Percentiles rank a stretch among this genome's conserved stretches.
These are phyloP conservation scores for Leccinum fibrillosum DNA, from an alignment of 768 basidiomycete genomes.

Conservation along the genomic window DNA sequence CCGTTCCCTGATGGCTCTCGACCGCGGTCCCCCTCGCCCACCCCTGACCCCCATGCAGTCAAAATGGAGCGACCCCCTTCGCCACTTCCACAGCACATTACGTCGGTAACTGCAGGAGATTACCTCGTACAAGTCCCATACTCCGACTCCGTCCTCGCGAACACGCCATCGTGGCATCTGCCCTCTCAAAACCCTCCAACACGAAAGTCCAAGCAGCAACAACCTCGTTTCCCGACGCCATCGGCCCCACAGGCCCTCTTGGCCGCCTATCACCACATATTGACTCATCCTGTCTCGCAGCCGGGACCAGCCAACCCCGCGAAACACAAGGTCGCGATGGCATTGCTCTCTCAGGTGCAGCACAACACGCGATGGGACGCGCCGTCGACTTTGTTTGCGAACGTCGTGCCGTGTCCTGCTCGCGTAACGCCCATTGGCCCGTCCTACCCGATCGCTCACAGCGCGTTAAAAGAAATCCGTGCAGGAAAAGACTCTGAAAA, in stretches of 20 bases:
- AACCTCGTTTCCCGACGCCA: conserved; percentile 42
- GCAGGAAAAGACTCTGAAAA: conserved; percentile 47
- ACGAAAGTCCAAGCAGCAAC: conserved; percentile 16
- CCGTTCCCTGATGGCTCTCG: conserved; percentile 31
- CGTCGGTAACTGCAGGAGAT: conserved; percentile 52
- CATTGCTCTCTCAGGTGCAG: conserved; percentile 58
- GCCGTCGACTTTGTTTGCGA: conserved; percentile 61
- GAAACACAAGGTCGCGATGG: conserved; percentile 75
- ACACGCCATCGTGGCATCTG: conserved; percentile 67
- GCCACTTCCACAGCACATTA: conserved; percentile 43
- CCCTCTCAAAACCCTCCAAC: conserved; percentile 39
- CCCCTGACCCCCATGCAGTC: conserved; percentile 32
- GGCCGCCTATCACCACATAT: conserved; percentile 71
- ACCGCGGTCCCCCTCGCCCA: conserved; percentile 34
- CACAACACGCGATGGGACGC: conserved; percentile 62
- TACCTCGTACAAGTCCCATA: conserved; percentile 73
- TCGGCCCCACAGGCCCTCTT: conserved; percentile 63
- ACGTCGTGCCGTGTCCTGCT: conserved; percentile 56
- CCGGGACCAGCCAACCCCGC: conserved; percentile 52
- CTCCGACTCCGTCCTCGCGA: conserved; percentile 64
- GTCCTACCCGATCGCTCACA: conserved; percentile 53
- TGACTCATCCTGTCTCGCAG: conserved; percentile 62
- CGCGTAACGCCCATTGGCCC: conserved; percentile 63
- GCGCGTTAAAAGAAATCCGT: conserved; percentile 28
- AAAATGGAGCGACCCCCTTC: conserved; percentile 34